Evolutionary conservation across 306 rosid species (phyloP), one percentile per base, ranked within the genome.

Genomic region (Echinosophora koreensis): DNA sequence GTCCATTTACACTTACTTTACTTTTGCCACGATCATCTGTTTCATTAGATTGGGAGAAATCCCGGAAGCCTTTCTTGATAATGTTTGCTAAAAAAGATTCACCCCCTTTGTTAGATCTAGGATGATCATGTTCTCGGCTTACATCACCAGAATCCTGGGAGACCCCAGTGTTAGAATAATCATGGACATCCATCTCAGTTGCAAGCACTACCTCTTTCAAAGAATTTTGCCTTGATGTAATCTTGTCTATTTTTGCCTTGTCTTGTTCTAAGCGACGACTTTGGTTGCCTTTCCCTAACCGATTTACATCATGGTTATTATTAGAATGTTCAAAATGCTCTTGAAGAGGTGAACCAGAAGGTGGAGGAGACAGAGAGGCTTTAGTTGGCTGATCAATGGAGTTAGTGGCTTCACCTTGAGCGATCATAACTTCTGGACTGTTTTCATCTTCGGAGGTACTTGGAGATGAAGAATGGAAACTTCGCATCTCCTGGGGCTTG

Each of bases 111-210:
- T 64, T 88, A 50, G 57, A 81, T 85, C 83, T 86, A 13, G 87
- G 80, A 66, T 56, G 98, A 81, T 87, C 88, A 57, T 88, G 90
- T 74, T 87, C 97, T 80, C 66, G 83, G 86, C 85, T 87, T 49
- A 73, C 80, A 83, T 92, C 97, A 49, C 89, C 87, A 8, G 90
- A 86, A 74, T 92, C 99, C 74, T 91, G 97, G 37, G 93, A 84
- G 71, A 84, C 82, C 49, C 82, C 89, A 0, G 87, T 80, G 77
- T 92, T 88, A 15, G 96, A 86, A 87, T 90, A 92, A 71, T 92
- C 99, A 77, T 81, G 85, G 83, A 92, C 92, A 32, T 92, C 99
- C 97, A 96, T 89, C 84, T 92, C 99, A 4, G 94, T 89, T 61
- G 93, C 98, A 49, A 85, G 83, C 41, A 92, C 84, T 76, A 89